phyloP scores from a whole-genome alignment of 1,284 basidiomycete species.

The Cutaneotrichosporon mucoides region DNA sequence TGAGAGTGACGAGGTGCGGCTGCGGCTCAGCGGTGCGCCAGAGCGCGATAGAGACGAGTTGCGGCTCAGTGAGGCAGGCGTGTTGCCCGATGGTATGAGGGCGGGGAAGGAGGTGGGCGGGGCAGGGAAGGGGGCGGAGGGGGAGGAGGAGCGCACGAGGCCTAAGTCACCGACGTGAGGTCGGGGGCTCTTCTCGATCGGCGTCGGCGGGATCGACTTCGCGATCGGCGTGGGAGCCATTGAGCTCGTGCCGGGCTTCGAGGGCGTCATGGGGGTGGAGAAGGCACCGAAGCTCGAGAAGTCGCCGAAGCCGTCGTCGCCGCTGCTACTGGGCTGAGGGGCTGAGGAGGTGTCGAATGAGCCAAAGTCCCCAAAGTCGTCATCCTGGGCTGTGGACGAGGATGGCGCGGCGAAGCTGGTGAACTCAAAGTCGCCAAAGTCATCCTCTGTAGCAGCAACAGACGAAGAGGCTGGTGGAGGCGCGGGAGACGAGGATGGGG shows the following conservation, averaged over 20 bases:
- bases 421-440: constrained; percentile 16
- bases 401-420: neutral
- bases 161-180: neutral
- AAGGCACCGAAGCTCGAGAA: neutral
- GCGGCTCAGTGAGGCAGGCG: neutral
- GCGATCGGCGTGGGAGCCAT: constrained; percentile 9
- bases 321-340: neutral
- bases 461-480: neutral
- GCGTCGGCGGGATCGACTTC: constrained; percentile 2
- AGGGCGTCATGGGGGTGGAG: neutral
- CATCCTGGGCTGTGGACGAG: constrained; percentile 5
- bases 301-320: neutral
- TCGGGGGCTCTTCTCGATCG: neutral
- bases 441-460: constrained; percentile 4
- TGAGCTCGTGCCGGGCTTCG: neutral
- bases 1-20: neutral
- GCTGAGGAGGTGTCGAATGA: neutral
- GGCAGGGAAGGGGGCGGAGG: neutral
- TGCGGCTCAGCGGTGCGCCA: too few relatives aligned
- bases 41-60: neutral
- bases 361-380: constrained; percentile 17
- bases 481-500: neutral
- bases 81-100: too few relatives aligned
- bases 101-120: neutral
- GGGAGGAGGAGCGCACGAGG: neutral